These are phyloP conservation scores for Mrakia hoshinonis DNA, from an alignment of 768 basidiomycete species.

Conservation along the genomic window DNA sequence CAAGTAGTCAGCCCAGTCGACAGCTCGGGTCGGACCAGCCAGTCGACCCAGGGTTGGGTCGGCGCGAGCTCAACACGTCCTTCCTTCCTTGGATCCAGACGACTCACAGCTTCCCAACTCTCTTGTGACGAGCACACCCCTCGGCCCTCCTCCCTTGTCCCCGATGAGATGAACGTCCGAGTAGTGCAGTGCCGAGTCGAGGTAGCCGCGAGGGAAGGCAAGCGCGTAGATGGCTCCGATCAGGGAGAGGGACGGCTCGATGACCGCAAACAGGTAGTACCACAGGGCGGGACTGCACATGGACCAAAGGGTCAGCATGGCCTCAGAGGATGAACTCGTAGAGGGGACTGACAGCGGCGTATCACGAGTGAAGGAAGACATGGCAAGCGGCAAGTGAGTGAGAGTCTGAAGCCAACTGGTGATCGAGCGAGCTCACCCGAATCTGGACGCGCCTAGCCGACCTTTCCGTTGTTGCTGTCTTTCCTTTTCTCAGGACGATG, in stretches of 20 bases:
- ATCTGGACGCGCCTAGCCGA: too few species aligned
- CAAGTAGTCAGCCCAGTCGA: not conserved
- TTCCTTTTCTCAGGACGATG: too few species aligned
- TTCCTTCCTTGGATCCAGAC: too few species aligned
- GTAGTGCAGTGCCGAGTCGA: conserved; percentile 31
- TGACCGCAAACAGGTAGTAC: conserved; percentile 36
- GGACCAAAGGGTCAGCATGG: not conserved
- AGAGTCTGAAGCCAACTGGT: too few species aligned
- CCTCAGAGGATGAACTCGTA: too few species aligned
- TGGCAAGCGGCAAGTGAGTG: too few species aligned
- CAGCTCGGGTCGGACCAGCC: not conserved
- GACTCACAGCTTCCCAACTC: conserved; percentile 5
- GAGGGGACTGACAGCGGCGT: too few species aligned
- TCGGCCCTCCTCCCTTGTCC: conserved; percentile 33
- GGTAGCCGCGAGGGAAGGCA: conserved; percentile 34
- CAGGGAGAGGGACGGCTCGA: conserved; percentile 36
- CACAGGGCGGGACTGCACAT: conserved; percentile 1
- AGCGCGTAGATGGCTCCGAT: conserved; percentile 37
- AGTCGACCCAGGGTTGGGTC: not conserved
- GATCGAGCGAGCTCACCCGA: too few species aligned
- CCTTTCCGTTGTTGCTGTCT: too few species aligned
- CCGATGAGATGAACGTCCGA: conserved; percentile 29
- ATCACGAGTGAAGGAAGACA: too few species aligned
- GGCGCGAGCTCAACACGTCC: not conserved
- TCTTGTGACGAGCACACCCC: conserved; percentile 30